Evolutionary conservation across 176 grass and related monocot species (phyloP).

Genomic region (Rhynchospora pubera): DNA sequence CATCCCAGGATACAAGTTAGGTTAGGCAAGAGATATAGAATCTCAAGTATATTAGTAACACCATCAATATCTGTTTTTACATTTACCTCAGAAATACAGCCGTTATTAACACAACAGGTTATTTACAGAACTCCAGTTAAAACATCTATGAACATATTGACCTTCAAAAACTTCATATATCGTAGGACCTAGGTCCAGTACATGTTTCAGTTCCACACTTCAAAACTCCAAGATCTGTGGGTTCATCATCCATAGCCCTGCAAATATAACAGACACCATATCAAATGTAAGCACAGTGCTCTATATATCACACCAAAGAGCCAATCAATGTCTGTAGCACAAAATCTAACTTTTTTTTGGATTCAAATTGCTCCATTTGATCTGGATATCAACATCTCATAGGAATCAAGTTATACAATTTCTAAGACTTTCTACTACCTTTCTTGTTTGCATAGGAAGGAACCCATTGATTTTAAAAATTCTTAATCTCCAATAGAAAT

Average conservation of each 20-base stretch:
- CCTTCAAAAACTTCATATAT: neutral
- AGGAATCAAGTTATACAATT: too few species aligned
- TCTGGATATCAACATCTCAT: too few species aligned
- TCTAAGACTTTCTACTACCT: too few species aligned
- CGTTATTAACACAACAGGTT: neutral
- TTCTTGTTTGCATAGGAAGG: too few species aligned
- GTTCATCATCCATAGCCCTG: neutral
- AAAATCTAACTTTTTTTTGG: too few species aligned
- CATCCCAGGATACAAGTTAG: neutral
- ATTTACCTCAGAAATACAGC: neutral
- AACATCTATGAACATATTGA: neutral
- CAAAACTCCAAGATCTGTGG: neutral
- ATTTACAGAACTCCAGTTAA: constrained; percentile 17
- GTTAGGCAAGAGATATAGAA: neutral
- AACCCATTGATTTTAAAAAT: too few species aligned
- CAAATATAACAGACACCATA: neutral
- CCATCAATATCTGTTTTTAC: neutral
- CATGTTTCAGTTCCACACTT: neutral
- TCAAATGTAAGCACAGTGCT: neutral
- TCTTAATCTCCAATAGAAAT: too few species aligned
- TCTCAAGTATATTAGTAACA: neutral
- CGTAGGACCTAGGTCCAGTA: neutral
- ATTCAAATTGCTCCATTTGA: too few species aligned
- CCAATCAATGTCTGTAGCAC: too few species aligned
- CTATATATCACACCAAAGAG: too few species aligned